These are phyloP conservation scores for Penicillium robsamsonii DNA, from an alignment of 495 filamentous ascomycete genomes.

Conservation along the genomic window DNA sequence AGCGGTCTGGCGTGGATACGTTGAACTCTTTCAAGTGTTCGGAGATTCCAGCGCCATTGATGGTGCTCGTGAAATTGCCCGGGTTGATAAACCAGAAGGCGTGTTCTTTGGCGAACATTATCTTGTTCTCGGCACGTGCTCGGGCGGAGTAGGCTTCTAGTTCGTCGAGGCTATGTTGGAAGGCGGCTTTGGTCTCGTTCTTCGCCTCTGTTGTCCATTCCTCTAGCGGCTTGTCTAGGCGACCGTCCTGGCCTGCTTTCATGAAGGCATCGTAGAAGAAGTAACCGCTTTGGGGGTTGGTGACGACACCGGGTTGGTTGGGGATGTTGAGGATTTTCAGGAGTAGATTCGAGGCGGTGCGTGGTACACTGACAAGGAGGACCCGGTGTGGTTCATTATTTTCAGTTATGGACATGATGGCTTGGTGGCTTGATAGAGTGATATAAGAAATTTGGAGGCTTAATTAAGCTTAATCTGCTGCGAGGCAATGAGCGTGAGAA, in stretches of 20 bases:
- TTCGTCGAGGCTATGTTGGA: slow-evolving; percentile 23
- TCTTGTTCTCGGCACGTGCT: slow-evolving; percentile 28
- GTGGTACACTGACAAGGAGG: slow-evolving; percentile 34
- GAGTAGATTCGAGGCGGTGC: slow-evolving; percentile 45
- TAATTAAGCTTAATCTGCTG: slow-evolving; percentile 10
- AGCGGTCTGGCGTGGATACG: slow-evolving; percentile 8
- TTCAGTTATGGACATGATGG: not conserved
- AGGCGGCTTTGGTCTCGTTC: slow-evolving; percentile 10
- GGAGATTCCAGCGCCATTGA: not conserved
- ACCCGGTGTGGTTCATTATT: slow-evolving; percentile 9
- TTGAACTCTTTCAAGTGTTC: slow-evolving; percentile 3
- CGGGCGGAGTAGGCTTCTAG: slow-evolving; percentile 26
- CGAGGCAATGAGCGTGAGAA: slow-evolving; percentile 2
- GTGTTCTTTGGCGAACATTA: slow-evolving; percentile 44
- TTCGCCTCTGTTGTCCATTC: slow-evolving; percentile 29
- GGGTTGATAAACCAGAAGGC: slow-evolving; percentile 23
- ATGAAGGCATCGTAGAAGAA: slow-evolving; percentile 34
- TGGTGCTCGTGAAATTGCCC: not conserved
- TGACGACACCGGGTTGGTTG: slow-evolving; percentile 32
- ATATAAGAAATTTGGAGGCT: too few relatives aligned
- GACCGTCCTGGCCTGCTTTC: not conserved
- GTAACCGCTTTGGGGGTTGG: slow-evolving; percentile 36
- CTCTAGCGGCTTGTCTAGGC: slow-evolving; percentile 15
- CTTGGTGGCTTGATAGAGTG: too few relatives aligned
- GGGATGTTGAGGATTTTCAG: slow-evolving; percentile 37